Conservation (phyloP, 805 yeast species). For the Candida piceae region DNA sequence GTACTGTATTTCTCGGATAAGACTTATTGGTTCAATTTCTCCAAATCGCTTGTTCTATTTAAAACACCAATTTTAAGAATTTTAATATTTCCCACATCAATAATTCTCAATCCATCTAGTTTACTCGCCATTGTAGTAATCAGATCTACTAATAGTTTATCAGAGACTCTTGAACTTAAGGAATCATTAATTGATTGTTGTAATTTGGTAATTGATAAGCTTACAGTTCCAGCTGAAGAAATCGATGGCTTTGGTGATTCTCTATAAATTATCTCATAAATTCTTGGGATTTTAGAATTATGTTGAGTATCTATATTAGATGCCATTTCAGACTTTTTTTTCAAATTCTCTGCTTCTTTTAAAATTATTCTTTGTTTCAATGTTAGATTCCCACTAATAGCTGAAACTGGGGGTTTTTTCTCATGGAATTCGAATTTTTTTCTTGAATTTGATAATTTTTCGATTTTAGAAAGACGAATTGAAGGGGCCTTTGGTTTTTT, state of each 20-base stretch:
- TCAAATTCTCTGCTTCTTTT: constrained; percentile 27
- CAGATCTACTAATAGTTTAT: constrained; percentile 10
- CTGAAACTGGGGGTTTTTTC: constrained; percentile 8
- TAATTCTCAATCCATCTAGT: background rate
- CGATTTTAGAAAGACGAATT: constrained; percentile 2
- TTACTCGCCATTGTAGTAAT: background rate
- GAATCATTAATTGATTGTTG: constrained; percentile 20
- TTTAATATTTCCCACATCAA: background rate
- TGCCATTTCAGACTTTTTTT: constrained; percentile 4
- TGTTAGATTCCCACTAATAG: constrained; percentile 16
- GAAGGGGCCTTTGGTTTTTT: constrained; percentile 1
- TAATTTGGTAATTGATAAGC: constrained; percentile 13
- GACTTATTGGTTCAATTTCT: background rate
- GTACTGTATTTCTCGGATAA: too few relatives aligned
- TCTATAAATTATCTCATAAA: constrained; percentile 24
- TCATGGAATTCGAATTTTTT: constrained; percentile 34
- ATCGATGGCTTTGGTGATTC: constrained; percentile 15
- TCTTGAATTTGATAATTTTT: constrained; percentile 29
- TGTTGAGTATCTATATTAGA: constrained; percentile 4
- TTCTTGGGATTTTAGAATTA: constrained; percentile 14
- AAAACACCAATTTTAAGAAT: background rate
- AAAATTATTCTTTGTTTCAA: constrained; percentile 36
- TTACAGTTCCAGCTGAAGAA: constrained; percentile 3
- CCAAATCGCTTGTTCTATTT: background rate
- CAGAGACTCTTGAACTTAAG: constrained; percentile 11